Evolutionary conservation across 1,284 basidiomycete genomes (phyloP).

Genomic region (Butyriboletus appendiculatus): DNA sequence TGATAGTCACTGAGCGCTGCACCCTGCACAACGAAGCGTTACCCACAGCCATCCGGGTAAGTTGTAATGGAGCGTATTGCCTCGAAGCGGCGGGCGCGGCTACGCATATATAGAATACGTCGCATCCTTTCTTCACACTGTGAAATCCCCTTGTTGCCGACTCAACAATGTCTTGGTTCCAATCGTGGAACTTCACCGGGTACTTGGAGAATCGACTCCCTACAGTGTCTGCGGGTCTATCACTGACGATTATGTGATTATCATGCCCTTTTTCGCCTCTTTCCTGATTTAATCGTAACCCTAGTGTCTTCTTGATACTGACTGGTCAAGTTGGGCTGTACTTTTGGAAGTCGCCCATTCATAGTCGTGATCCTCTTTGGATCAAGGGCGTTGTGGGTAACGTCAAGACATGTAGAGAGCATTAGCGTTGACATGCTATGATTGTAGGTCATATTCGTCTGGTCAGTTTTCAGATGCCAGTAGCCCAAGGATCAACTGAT

Average conservation of each 20-base stretch:
- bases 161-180: constrained; percentile 1
- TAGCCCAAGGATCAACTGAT: not conserved
- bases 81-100: not conserved
- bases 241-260: constrained; percentile 14
- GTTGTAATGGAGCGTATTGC: constrained; percentile 3
- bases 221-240: constrained; percentile 18
- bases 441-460: constrained; percentile 19
- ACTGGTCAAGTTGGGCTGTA: constrained; percentile 27
- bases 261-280: not conserved
- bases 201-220: constrained; percentile 2
- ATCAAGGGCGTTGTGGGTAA: constrained; percentile 22
- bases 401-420: not conserved
- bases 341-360: constrained; percentile 19
- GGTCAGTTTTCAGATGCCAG: constrained; percentile 11
- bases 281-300: not conserved
- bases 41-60: not conserved
- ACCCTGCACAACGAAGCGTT: not conserved
- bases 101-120: constrained; percentile 15
- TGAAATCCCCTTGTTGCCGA: not conserved
- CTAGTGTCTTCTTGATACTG: constrained; percentile 22
- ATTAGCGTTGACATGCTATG: not conserved
- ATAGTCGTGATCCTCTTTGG: constrained; percentile 23
- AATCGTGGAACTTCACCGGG: constrained; percentile 5
- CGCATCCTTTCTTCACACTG: not conserved
- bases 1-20: not conserved